Evolutionary conservation across 1,284 basidiomycete species (phyloP).

Genomic region (Microbotryum intermedium): DNA sequence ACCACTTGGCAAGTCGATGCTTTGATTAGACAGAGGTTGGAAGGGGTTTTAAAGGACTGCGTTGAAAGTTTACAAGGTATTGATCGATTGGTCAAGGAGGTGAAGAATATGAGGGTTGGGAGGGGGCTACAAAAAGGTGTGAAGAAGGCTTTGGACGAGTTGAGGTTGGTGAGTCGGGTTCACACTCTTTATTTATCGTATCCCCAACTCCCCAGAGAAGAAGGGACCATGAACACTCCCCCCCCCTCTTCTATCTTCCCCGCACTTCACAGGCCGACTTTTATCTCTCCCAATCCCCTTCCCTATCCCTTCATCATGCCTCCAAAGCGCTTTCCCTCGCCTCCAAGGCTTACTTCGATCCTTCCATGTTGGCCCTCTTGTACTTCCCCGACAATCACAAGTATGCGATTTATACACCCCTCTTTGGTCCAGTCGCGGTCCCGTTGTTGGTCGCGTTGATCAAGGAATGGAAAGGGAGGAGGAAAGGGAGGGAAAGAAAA

Average conservation of each 20-base stretch:
- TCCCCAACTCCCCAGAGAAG: no score
- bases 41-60: constrained; percentile 59
- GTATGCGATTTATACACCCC: constrained; percentile 84
- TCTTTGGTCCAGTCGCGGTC: constrained; percentile 67
- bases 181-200: background rate
- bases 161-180: constrained; percentile 54
- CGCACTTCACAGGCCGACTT: background rate
- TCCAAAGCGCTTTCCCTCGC: constrained; percentile 60
- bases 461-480: constrained; percentile 14
- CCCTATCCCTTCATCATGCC: constrained; percentile 43
- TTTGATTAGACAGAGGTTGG: constrained; percentile 59
- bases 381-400: constrained; percentile 97
- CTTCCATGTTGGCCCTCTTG: constrained; percentile 85
- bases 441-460: constrained; percentile 28
- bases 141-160: constrained; percentile 54
- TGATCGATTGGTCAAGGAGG: constrained; percentile 67
- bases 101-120: constrained; percentile 81
- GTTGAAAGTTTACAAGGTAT: constrained; percentile 72
- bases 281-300: background rate
- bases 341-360: constrained; percentile 91
- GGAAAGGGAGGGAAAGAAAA: background rate
- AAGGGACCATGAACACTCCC: background rate
- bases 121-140: constrained; percentile 65
- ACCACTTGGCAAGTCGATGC: constrained; percentile 66
- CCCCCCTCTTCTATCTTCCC: background rate